These are phyloP conservation scores for Luffa aegyptiaca DNA, from an alignment of 306 rosid species.

Conservation along the genomic window DNA sequence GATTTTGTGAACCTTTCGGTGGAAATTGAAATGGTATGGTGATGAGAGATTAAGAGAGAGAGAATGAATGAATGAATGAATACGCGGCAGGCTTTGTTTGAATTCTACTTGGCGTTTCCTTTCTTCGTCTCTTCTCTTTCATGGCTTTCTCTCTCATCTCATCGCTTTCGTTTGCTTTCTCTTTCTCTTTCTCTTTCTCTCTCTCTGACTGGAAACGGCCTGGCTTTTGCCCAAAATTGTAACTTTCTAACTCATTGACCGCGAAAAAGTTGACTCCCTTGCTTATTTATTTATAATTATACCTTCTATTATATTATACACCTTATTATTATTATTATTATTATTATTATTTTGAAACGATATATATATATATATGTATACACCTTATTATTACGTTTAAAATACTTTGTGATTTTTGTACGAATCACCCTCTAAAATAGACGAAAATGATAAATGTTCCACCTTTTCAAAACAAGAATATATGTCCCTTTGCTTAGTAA, in stretches of 20 bases:
- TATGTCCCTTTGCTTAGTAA: no score
- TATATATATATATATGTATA: no score
- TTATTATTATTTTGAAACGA: no score
- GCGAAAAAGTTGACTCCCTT: background rate
- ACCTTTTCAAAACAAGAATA: no score
- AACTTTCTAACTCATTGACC: background rate
- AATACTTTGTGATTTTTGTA: no score
- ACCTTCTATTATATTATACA: background rate
- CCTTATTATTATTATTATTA: background rate
- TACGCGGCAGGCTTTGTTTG: conserved; percentile 2
- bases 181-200: background rate
- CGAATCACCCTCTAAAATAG: no score
- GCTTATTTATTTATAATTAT: background rate
- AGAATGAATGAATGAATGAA: background rate
- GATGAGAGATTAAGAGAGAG: background rate
- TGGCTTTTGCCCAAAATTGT: background rate
- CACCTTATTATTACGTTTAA: no score
- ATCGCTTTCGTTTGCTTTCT: background rate
- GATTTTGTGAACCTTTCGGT: background rate
- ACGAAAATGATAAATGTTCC: no score
- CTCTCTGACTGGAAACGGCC: background rate
- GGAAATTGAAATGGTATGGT: background rate
- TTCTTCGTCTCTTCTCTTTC: background rate
- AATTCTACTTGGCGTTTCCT: background rate
- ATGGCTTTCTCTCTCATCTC: background rate